These are phyloP conservation scores for Boletus vermiculosoides DNA, from an alignment of 768 basidiomycete genomes.

Conservation along the genomic window DNA sequence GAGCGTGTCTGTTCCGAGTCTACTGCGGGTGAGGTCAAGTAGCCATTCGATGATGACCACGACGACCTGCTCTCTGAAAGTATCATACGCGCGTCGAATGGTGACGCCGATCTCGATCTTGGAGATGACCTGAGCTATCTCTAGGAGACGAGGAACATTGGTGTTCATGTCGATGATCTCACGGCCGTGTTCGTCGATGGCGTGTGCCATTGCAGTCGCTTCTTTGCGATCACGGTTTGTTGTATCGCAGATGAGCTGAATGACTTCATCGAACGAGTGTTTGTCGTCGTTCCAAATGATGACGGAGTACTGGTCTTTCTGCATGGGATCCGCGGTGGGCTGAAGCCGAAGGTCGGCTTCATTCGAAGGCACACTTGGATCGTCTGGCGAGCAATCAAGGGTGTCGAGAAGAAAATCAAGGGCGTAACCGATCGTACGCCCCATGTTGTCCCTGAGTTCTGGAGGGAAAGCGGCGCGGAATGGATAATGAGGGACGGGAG, in stretches of 20 bases:
- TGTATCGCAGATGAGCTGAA: slow-evolving; percentile 62
- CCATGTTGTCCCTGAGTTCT: slow-evolving; percentile 73
- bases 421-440: slow-evolving; percentile 69
- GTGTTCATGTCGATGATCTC: slow-evolving; percentile 79
- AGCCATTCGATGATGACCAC: slow-evolving; percentile 86
- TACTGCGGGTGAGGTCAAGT: slow-evolving; percentile 71
- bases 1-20: slow-evolving; percentile 64
- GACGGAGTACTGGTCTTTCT: slow-evolving; percentile 76
- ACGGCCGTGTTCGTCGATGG: slow-evolving; percentile 77
- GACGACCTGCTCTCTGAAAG: slow-evolving; percentile 83
- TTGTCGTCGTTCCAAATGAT: slow-evolving; percentile 98
- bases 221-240: slow-evolving; percentile 53
- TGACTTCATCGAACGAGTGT: slow-evolving; percentile 88
- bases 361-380: slow-evolving; percentile 61
- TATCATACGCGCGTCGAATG: slow-evolving; percentile 82
- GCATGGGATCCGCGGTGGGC: slow-evolving; percentile 74
- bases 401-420: slow-evolving; percentile 84
- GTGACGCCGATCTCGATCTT: slow-evolving; percentile 93
- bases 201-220: slow-evolving; percentile 52
- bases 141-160: slow-evolving; percentile 53
- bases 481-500: slow-evolving; percentile 60
- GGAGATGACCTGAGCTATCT: slow-evolving; percentile 73
- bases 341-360: slow-evolving; percentile 73
- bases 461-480: slow-evolving; percentile 55
- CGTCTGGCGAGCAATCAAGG: slow-evolving; percentile 78